Base-by-base conservation (phyloP, 805 yeast genomes). In the Kluyveromyces nonfermentans region DNA sequence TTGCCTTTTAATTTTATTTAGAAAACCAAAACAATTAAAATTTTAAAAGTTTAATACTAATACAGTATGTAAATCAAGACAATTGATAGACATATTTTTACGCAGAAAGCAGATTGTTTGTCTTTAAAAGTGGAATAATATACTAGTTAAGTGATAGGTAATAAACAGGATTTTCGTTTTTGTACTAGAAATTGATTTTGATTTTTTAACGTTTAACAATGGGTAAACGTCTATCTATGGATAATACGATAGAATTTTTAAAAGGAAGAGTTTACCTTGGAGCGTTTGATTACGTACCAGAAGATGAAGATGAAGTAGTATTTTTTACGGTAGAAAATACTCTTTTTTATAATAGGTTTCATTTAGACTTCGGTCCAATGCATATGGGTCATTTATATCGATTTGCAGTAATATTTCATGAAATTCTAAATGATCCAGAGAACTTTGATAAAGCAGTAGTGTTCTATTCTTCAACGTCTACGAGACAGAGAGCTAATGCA, bases 311-410 rank as follows among this genome's bases (percentile, higher is more conserved):
- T 20, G 82, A 81, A 31, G 66, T 80, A 35, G 95, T 85, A 1
- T 84, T 82, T 63, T 89, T 93, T 67, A 87, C 97, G 0, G 85
- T 93, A 3, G 97, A 93, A 56, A 95, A 89, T 51, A 79, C 90
- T 1, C 73, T 93, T 38, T 94, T 93, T 4, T 93, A 93, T 63
- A 93, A 93, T 59, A 74, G 94, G n/a, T 93, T 93, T 69, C 96
- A 90, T 62, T 73, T 89, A 50, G 98, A 93, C 63, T 93, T 93
- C 65, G 98, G 98, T 38, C 98, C 98, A 0, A 70, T 93, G 52
- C 95, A 90, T 61, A 79, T 90, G 41, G 97, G 97, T 1, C 95
- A 84, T 61, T 67, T 93, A 41, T 93, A 93, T 66, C 73, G 98
- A 41, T 93, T 93, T 69, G 98, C 98, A 0, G 97, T 93, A 15